Evolutionary conservation across 495 filamentous ascomycete species (phyloP), one percentile per base, ranked within the genome.

Genomic region (Penicillium subrubescens): DNA sequence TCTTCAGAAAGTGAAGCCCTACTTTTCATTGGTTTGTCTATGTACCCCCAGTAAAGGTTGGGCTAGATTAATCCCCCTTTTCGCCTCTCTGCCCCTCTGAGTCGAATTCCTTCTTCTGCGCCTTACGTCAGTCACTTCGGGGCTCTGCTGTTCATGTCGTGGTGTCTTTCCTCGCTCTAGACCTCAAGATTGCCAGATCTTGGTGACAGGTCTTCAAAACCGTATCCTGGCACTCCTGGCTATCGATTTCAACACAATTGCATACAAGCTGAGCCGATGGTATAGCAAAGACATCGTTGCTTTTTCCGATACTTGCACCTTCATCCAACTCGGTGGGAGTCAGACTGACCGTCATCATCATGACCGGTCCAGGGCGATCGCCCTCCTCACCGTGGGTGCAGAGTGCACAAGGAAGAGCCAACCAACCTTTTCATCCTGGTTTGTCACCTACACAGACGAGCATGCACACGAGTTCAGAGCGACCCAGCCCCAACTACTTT

Each of bases 401-500:
- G 70, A 72, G 73, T 50, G 61, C 68, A 19, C 73, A 73, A 53
- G 66, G 31, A 53, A 43, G 65, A 39, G 33, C 39, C 27, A 37
- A 58, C 19, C 64, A 71, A 19, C 33, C 69, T 17, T 72, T 68
- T 53, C 71, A 78, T 61, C 44, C 73, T 46, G 57, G 69, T 69
- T 66, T 70, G 67, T 79, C 78, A 79, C 78, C 69, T 74, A 79
- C 77, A 75, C 75, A 73, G 19, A 29, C 57, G 79, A 81, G 73
- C 67, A 70, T 61, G 72, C 77, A 61, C 67, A 78, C 62, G 68
- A 79, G 44, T 72, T 72, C 58, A 61, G 79, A 76, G 66, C 75
- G 83, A 7, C 73, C 89, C 21, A 92, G 90, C 71, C 89, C 92
- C 21, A 92, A 89, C 71, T 97, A 97, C 75, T 97, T 97, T 67